Conservation (phyloP, 768 basidiomycete genomes). For the Paxillus involutus region DNA sequence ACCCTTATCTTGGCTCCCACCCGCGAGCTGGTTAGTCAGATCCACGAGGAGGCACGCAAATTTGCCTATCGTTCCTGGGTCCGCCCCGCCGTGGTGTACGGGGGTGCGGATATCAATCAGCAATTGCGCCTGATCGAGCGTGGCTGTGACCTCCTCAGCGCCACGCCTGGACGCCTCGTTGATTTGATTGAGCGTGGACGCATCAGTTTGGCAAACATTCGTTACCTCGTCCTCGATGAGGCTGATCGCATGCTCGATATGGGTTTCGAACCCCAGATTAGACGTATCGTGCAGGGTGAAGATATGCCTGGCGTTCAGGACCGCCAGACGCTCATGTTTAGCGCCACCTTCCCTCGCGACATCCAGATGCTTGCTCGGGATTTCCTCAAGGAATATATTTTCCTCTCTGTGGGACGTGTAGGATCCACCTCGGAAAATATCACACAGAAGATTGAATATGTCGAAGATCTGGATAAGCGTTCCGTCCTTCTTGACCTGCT, state of each 20-base stretch:
- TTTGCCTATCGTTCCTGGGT: constrained; percentile 99
- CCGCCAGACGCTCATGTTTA: constrained; percentile 99
- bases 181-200: constrained; percentile 98
- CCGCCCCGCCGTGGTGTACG: constrained; percentile 97
- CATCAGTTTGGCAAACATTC: constrained; percentile 94
- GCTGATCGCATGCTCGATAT: constrained; percentile 99
- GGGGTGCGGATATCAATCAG: constrained; percentile 96
- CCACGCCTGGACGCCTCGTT: constrained; percentile 96
- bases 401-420: constrained; percentile 97
- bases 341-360: constrained; percentile 98
- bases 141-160: constrained; percentile 95
- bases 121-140: constrained; percentile 94
- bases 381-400: constrained; percentile 98
- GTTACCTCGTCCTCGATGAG: constrained; percentile 97
- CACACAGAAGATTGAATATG: constrained; percentile 98
- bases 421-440: constrained; percentile 99
- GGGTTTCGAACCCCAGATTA: constrained; percentile 99
- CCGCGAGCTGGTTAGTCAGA: constrained; percentile 97
- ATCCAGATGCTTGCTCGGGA: constrained; percentile 96
- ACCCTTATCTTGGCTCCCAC: constrained; percentile 98
- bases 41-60: constrained; percentile 98
- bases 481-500: constrained; percentile 95
- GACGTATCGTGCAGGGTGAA: constrained; percentile 95
- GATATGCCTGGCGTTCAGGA: constrained; percentile 95
- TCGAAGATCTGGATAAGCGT: constrained; percentile 96